Base-by-base conservation (phyloP, 1,139 yeast species). In the Lizanozyma gosingica region DNA sequence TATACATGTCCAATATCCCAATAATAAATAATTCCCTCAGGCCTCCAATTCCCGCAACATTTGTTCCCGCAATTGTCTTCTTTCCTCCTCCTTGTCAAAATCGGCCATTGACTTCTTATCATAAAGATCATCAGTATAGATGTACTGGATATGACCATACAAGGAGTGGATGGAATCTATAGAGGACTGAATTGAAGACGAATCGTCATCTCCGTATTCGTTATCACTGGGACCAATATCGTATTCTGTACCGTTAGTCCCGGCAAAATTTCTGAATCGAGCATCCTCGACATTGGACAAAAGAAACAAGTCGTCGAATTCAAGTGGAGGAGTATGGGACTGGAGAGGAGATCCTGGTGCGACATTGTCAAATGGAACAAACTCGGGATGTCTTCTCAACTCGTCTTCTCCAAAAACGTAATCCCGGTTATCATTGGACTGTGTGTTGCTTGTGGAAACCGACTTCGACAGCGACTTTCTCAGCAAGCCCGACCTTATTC, bases 51-150 rank as follows among this genome's bases (percentile, higher is more conserved):
- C 72, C 40, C 53, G 56, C 48, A 67, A 49, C 45, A 67, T 62
- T 46, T 67, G 73, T 45, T 62, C 51, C 40, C 74, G 55, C 40
- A 68, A 59, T 50, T 67, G 72, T 34, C 56, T 48, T 45, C 70
- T 55, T 47, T 68, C 73, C 39, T 49, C 51, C 37, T 67, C 71
- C 43, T 55, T 58, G 33, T 62, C 64, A 37, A 49, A 52, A 33
- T 51, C 51, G 29, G 29, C 29, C 29, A 22, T 22, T 6, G 29
- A 22, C 6, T 35, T 33, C 15, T 41, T 39, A 17, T 34, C 18
- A 11, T 37, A 33, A 33, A 38, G 33, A 22, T 38, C 42, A 35
- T 49, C 50, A 36, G 47, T 50, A 37, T 43, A 47, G 32, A 40
- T 37, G 36, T 49, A 49, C 2, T 39, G 39, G 37, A 33, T 43